These are phyloP conservation scores for Aspergillus thermomutatus DNA, from an alignment of 2,329 filamentous ascomycete species.

Conservation along the genomic window DNA sequence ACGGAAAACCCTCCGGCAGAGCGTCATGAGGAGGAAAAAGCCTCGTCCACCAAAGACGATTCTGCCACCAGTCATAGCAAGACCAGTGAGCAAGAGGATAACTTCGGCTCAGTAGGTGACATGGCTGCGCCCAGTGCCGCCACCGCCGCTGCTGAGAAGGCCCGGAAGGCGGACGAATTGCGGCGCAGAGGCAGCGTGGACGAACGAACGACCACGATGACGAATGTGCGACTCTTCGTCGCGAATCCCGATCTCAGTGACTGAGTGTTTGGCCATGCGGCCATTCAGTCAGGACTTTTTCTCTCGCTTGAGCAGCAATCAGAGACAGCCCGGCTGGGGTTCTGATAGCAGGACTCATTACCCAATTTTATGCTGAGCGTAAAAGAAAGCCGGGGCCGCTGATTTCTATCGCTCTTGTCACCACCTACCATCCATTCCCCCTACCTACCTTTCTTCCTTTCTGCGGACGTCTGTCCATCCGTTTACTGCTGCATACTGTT, in stretches of 20 bases:
- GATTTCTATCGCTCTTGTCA: not conserved
- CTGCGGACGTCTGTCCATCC: not conserved
- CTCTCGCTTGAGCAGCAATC: not conserved
- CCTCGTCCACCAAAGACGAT: slow-evolving; percentile 26
- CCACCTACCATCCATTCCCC: not conserved
- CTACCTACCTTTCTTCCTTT: not conserved
- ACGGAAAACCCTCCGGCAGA: slow-evolving; percentile 36
- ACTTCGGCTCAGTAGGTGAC: slow-evolving; percentile 53
- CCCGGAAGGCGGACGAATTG: slow-evolving; percentile 43
- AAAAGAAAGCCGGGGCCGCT: not conserved
- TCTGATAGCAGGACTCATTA: not conserved
- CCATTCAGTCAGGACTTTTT: not conserved
- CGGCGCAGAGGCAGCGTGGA: slow-evolving; percentile 48
- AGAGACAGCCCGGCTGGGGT: not conserved
- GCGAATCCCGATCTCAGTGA: slow-evolving; percentile 48
- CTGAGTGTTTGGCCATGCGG: slow-evolving; percentile 12
- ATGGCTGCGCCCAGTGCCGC: slow-evolving; percentile 46
- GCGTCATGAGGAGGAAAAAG: slow-evolving; percentile 25
- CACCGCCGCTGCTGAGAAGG: slow-evolving; percentile 36
- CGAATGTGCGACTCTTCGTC: slow-evolving; percentile 44
- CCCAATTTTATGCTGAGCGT: not conserved
- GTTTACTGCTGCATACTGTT: not conserved
- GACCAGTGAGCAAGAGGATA: slow-evolving; percentile 46
- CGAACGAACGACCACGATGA: slow-evolving; percentile 48
- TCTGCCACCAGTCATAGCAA: slow-evolving; percentile 29